phyloP scores from a whole-genome alignment of 768 basidiomycete species.

The Crassisporium funariophilum region DNA sequence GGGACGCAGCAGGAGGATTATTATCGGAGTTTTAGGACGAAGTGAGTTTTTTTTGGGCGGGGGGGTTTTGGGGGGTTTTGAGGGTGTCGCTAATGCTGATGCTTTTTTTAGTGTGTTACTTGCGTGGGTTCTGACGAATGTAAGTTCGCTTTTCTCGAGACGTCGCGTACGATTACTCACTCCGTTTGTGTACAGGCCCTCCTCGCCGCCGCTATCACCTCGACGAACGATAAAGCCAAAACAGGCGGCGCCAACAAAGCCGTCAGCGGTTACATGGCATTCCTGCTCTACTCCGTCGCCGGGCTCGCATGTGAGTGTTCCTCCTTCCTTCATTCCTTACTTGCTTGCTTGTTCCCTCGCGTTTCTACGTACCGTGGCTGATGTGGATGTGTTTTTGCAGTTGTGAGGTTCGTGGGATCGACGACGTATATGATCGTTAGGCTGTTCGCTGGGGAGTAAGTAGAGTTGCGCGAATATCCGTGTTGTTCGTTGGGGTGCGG shows the following conservation, averaged over 20 bases:
- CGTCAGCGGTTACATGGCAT: slow-evolving; percentile 87
- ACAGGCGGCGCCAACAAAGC: slow-evolving; percentile 46
- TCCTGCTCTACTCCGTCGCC: slow-evolving; percentile 86
- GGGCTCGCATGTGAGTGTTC: slow-evolving; percentile 75
- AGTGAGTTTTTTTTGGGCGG: slow-evolving; percentile 47
- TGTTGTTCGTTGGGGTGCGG: too few species aligned
- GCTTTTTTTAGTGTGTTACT: slow-evolving; percentile 58
- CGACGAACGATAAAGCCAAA: slow-evolving; percentile 54
- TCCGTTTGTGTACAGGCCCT: slow-evolving; percentile 45
- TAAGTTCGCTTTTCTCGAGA: slow-evolving; percentile 29
- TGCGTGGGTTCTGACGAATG: slow-evolving; percentile 88
- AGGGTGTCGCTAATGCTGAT: slow-evolving; percentile 11
- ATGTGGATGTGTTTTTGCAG: slow-evolving; percentile 37
- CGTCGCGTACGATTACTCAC: neutral
- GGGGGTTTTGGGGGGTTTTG: neutral
- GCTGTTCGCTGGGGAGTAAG: slow-evolving; percentile 88
- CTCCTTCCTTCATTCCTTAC: slow-evolving; percentile 3
- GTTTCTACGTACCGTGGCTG: neutral
- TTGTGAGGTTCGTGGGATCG: slow-evolving; percentile 83
- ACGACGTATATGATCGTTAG: slow-evolving; percentile 83
- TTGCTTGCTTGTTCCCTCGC: neutral
- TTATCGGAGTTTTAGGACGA: slow-evolving; percentile 88
- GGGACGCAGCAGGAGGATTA: slow-evolving; percentile 80
- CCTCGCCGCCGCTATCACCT: slow-evolving; percentile 74
- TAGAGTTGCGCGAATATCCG: too few species aligned